Base-by-base conservation (phyloP, 345 rosid species). In the Rhizophora mangle region DNA sequence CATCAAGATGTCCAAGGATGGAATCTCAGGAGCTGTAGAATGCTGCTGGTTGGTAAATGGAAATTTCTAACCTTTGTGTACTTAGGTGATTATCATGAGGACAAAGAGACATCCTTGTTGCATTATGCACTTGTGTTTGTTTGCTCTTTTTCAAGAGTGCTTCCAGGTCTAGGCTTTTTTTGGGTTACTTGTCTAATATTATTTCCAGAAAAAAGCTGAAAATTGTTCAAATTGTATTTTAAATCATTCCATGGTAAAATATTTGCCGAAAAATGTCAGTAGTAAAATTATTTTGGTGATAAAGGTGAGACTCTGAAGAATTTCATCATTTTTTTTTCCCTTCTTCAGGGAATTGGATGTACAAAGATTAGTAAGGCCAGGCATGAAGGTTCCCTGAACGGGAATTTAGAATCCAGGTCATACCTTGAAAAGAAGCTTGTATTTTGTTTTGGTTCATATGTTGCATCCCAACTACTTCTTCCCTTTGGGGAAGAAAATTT, bases 391-490 rank as follows among this genome's bases (percentile, higher is more conserved):
- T 88, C 89, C 24, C 77, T 79, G 68, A 82, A 77, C 78, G 90
- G 84, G 49, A 87, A 86, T 79, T 71, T 85, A 62, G 93, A 89
- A 73, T 89, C 92, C 65, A 93, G 98, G 86, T 89, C 98, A 34
- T 90, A 86, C 82, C 98, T 93, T 57, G 98, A 93, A 73, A 93
- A 93, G 85, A 93, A 83, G 88, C 96, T 93, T 36, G 98, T 93
- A 67, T 93, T 90, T 81, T 90, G 96, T 85, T 90, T 89, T 79
- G 98, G 98, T 53, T 93, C 98, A 63, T 79, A 89, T 72, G 71
- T 90, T 60, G 93, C 98, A 13, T 88, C 98, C 74, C 93, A 89
- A 78, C 77, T 89, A 79, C 85, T 93, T 54, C 97, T 93, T 79
- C 92, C 96, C 46, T 84, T 82, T 54, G 92, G 88, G 61, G 96